A percentile compares a stretch with the other conserved stretches of the same genome.
These are phyloP conservation scores for Boletus fagicola DNA, from an alignment of 768 basidiomycete species.

Conservation along the genomic window DNA sequence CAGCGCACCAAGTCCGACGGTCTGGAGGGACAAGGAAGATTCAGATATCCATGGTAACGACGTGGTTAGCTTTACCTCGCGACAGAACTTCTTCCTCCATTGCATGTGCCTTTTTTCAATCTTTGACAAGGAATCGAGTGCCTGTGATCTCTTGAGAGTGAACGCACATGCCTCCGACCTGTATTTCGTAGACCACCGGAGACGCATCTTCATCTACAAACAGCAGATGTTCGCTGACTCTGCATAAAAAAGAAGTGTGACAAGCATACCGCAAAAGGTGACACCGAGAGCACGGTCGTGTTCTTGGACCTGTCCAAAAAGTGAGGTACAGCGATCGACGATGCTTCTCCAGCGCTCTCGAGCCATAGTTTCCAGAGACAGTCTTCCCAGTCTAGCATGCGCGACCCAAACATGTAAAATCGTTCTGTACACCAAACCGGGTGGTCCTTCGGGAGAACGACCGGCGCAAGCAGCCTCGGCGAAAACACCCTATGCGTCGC, in stretches of 20 bases:
- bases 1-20: constrained; percentile 15
- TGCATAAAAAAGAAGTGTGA: neutral
- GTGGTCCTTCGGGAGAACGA: constrained; percentile 43
- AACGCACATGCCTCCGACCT: constrained; percentile 54
- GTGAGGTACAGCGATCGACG: constrained; percentile 17
- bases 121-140: constrained; percentile 33
- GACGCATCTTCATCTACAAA: constrained; percentile 39
- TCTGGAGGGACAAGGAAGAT: constrained; percentile 7
- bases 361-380: constrained; percentile 67
- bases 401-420: constrained; percentile 44
- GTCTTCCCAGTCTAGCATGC: constrained; percentile 56
- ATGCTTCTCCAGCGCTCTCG: constrained; percentile 46
- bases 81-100: constrained; percentile 59
- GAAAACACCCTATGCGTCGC: constrained; percentile 36
- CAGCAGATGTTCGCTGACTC: neutral
- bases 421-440: constrained; percentile 64
- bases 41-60: constrained; percentile 1
- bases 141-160: constrained; percentile 39
- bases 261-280: constrained; percentile 21
- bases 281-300: constrained; percentile 9
- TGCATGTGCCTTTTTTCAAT: constrained; percentile 43
- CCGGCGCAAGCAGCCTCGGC: constrained; percentile 43
- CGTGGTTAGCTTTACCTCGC: constrained; percentile 34
- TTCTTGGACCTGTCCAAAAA: constrained; percentile 8
- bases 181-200: constrained; percentile 47